Conservation (phyloP, 257 asterid genomes). For the Coffea eugenioides region DNA sequence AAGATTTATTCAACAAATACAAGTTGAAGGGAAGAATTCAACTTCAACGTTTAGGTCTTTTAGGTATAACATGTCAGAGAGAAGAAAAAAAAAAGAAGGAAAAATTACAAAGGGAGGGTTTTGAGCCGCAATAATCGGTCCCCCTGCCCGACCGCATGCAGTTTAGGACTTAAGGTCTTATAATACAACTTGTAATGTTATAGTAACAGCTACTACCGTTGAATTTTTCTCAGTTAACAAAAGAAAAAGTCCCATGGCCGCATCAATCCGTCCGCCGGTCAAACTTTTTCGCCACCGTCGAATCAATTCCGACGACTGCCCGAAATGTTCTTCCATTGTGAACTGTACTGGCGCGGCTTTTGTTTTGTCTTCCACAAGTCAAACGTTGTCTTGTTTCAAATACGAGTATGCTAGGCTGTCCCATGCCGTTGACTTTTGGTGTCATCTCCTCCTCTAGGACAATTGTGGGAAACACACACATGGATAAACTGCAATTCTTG, state of each 20-base stretch:
- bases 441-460: background rate
- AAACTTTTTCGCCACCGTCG: slow-evolving; percentile 40
- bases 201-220: slow-evolving; percentile 18
- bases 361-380: slow-evolving; percentile 33
- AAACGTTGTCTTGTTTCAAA: slow-evolving; percentile 31
- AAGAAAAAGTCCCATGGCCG: slow-evolving; percentile 34
- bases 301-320: slow-evolving; percentile 28
- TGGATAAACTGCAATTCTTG: no score
- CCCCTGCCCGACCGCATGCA: slow-evolving; percentile 17
- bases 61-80: slow-evolving; percentile 25
- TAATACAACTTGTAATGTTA: background rate
- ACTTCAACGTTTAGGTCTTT: slow-evolving; percentile 93
- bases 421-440: slow-evolving; percentile 19
- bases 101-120: slow-evolving; percentile 3
- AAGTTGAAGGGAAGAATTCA: slow-evolving; percentile 55
- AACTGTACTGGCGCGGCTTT: background rate
- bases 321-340: background rate
- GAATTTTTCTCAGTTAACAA: slow-evolving; percentile 32
- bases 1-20: slow-evolving; percentile 18
- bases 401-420: slow-evolving; percentile 24
- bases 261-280: slow-evolving; percentile 38
- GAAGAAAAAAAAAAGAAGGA: background rate
- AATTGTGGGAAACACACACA: background rate
- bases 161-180: background rate
- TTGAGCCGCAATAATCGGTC: slow-evolving; percentile 44